phyloP scores from a whole-genome alignment of 1,139 yeast genomes.

The Candida labiduridarum region DNA sequence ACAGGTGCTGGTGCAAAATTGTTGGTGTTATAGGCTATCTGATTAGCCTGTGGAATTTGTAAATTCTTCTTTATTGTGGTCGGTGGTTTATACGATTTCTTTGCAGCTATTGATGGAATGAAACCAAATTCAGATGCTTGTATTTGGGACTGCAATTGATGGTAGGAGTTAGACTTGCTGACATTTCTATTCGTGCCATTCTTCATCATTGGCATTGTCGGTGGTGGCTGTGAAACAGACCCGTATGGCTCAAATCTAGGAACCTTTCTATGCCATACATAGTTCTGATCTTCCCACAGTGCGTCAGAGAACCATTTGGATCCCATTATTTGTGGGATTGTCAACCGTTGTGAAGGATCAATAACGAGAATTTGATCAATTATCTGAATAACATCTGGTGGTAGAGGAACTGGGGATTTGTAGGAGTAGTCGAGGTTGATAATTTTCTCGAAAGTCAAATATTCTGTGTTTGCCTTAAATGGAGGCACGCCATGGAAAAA shows the following conservation, averaged over 20 bases:
- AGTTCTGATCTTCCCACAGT: slow-evolving; percentile 45
- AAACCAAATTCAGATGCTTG: slow-evolving; percentile 38
- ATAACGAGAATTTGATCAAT: slow-evolving; percentile 68
- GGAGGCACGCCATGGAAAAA: slow-evolving; percentile 96
- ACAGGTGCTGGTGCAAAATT: neutral
- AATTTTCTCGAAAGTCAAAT: slow-evolving; percentile 90
- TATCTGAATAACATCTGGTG: slow-evolving; percentile 59
- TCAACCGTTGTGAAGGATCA: slow-evolving; percentile 35
- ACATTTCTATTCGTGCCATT: slow-evolving; percentile 42
- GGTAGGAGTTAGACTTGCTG: slow-evolving; percentile 43
- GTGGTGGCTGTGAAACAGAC: slow-evolving; percentile 31
- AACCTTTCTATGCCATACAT: slow-evolving; percentile 49
- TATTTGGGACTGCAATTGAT: slow-evolving; percentile 46
- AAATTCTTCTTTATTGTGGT: slow-evolving; percentile 30
- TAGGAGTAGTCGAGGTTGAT: slow-evolving; percentile 81
- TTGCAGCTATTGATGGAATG: slow-evolving; percentile 30
- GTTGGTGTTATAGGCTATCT: neutral
- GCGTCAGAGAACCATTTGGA: slow-evolving; percentile 43
- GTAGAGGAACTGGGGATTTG: slow-evolving; percentile 74
- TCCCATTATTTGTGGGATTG: slow-evolving; percentile 39
- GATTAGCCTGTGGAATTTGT: neutral
- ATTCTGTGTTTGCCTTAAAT: slow-evolving; percentile 94
- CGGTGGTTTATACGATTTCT: slow-evolving; percentile 38
- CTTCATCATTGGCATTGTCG: slow-evolving; percentile 37
- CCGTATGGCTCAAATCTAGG: slow-evolving; percentile 58